phyloP scores from a whole-genome alignment of 345 rosid species.

The Sapria himalayana region DNA sequence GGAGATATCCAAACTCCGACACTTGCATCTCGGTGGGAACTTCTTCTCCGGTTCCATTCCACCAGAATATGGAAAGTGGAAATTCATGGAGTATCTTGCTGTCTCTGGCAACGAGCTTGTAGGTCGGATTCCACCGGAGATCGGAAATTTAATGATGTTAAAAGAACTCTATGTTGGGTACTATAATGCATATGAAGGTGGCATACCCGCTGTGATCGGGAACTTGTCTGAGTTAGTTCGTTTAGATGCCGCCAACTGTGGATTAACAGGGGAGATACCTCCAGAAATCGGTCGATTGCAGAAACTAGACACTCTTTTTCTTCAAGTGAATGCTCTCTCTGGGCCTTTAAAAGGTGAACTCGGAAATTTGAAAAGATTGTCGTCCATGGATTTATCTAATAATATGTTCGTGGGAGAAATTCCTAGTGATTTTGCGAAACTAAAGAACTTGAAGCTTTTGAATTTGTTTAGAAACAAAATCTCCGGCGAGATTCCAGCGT shows the following conservation, averaged over 20 bases:
- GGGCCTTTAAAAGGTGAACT: constrained; percentile 43
- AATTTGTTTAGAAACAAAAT: constrained; percentile 75
- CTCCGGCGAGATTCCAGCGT: constrained; percentile 60
- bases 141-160: constrained; percentile 43
- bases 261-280: constrained; percentile 42
- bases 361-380: constrained; percentile 41
- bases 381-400: constrained; percentile 78
- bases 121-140: constrained; percentile 56
- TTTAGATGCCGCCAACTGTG: constrained; percentile 56
- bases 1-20: constrained; percentile 40
- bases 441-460: constrained; percentile 50
- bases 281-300: constrained; percentile 40
- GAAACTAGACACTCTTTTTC: constrained; percentile 61
- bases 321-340: constrained; percentile 55
- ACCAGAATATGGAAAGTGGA: constrained; percentile 50
- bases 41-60: constrained; percentile 58
- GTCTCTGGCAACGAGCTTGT: constrained; percentile 61
- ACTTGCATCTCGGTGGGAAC: constrained; percentile 79
- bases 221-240: constrained; percentile 41
- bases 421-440: constrained; percentile 27
- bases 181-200: constrained; percentile 38
- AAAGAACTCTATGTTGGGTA: constrained; percentile 69
- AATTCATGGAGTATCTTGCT: constrained; percentile 43
- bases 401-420: constrained; percentile 65
- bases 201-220: constrained; percentile 64